Evolutionary conservation across 169 alveolate genomes (phyloP).

Genomic region (Eimeria necatrix): DNA sequence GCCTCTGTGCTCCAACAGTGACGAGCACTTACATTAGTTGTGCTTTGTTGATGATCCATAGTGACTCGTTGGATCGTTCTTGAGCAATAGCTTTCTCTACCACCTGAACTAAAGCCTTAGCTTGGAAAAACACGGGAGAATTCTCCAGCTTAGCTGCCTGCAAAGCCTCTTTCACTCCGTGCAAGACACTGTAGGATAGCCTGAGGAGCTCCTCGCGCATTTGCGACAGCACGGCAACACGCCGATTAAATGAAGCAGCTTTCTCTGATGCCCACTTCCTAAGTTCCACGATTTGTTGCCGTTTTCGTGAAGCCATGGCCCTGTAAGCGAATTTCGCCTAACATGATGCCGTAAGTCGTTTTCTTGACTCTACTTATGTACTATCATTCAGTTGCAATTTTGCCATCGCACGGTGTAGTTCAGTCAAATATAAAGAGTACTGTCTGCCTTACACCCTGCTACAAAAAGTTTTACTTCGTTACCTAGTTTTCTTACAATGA

Average conservation of each 20-base stretch:
- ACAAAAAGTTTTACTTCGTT: too few relatives aligned
- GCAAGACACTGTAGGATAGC: not conserved
- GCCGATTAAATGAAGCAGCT: slow-evolving; percentile 18
- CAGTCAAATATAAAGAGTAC: too few relatives aligned
- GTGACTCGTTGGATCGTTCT: slow-evolving; percentile 30
- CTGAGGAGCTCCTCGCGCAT: slow-evolving; percentile 61
- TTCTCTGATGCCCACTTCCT: slow-evolving; percentile 50
- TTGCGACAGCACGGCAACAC: slow-evolving; percentile 3
- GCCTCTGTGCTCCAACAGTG: not conserved
- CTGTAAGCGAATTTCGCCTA: not conserved
- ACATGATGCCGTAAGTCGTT: too few relatives aligned
- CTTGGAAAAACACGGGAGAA: not conserved
- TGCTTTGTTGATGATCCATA: slow-evolving; percentile 58
- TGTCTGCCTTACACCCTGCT: too few relatives aligned
- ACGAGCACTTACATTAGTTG: slow-evolving; percentile 48
- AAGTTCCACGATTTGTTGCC: slow-evolving; percentile 49
- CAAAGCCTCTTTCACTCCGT: slow-evolving; percentile 39
- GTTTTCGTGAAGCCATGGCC: slow-evolving; percentile 44
- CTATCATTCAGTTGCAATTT: too few relatives aligned
- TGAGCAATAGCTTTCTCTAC: slow-evolving; percentile 12
- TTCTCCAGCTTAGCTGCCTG: not conserved
- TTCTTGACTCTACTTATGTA: too few relatives aligned
- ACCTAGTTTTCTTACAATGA: slow-evolving; percentile 37
- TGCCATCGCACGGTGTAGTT: too few relatives aligned
- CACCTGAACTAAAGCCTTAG: not conserved